Evolutionary conservation across 2,329 filamentous ascomycete genomes (phyloP).

Genomic region (Colletotrichum brevisporum): DNA sequence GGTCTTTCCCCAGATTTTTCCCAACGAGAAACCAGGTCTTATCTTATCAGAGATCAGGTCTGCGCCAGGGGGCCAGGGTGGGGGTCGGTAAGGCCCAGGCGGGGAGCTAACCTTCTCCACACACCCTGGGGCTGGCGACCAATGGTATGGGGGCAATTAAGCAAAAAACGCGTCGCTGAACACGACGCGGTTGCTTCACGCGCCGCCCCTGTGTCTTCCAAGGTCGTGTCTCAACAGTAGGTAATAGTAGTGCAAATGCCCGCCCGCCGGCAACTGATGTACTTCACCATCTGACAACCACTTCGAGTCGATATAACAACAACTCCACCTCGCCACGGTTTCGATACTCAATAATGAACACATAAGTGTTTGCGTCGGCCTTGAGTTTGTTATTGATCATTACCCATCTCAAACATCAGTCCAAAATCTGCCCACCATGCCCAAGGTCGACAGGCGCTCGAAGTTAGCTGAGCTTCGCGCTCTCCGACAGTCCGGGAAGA

Average conservation of each 20-base stretch:
- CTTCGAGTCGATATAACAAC: constrained; percentile 7
- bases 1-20: no score
- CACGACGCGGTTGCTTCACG: constrained; percentile 34
- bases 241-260: constrained; percentile 29
- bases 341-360: neutral
- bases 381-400: neutral
- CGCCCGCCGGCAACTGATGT: constrained; percentile 12
- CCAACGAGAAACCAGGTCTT: no score
- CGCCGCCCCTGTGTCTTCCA: constrained; percentile 27
- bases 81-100: constrained; percentile 11
- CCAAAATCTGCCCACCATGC: constrained; percentile 51
- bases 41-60: no score
- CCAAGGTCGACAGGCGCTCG: constrained; percentile 60
- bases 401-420: neutral
- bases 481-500: constrained; percentile 90
- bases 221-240: neutral
- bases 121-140: neutral
- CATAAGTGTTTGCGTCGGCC: neutral
- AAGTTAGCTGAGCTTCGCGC: constrained; percentile 85
- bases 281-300: constrained; percentile 14
- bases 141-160: constrained; percentile 33
- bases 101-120: neutral
- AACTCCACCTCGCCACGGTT: neutral
- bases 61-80: no score
- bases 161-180: constrained; percentile 38